Conservation (phyloP, 306 rosid species). For the Corylus heterophylla region DNA sequence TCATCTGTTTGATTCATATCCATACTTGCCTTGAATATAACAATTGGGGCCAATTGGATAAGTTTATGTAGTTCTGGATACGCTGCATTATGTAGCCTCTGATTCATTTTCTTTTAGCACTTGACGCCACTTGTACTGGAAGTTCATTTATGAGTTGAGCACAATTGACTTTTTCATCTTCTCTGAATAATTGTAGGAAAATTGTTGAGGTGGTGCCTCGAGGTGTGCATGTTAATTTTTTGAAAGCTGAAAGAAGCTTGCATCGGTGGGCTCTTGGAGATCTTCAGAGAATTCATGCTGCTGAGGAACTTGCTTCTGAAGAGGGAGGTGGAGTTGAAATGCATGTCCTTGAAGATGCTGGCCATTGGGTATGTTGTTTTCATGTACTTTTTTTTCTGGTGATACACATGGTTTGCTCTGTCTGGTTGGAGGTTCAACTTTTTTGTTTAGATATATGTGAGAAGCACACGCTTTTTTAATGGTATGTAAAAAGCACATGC, state of each 20-base stretch:
- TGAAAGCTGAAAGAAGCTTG: conserved; percentile 98
- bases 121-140: too few species aligned
- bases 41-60: background rate
- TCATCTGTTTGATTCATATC: background rate
- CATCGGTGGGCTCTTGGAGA: conserved; percentile 99
- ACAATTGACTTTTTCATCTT: conserved; percentile 6
- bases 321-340: conserved; percentile 98
- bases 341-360: conserved; percentile 99
- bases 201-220: conserved; percentile 94
- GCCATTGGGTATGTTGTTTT: conserved; percentile 77
- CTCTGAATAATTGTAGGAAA: conserved; percentile 48
- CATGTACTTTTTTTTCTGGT: background rate
- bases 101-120: background rate
- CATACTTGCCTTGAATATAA: background rate
- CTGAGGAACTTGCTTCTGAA: conserved; percentile 83
- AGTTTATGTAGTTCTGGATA: background rate
- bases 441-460: too few species aligned
- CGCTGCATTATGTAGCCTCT: background rate
- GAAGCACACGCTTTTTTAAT: too few species aligned
- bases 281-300: conserved; percentile 86
- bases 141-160: background rate
- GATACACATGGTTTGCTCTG: background rate
- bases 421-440: background rate
- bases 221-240: conserved; percentile 90
- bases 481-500: too few species aligned